These are phyloP conservation scores for Vigna unguiculata DNA, from an alignment of 306 rosid genomes.

Conservation along the genomic window DNA sequence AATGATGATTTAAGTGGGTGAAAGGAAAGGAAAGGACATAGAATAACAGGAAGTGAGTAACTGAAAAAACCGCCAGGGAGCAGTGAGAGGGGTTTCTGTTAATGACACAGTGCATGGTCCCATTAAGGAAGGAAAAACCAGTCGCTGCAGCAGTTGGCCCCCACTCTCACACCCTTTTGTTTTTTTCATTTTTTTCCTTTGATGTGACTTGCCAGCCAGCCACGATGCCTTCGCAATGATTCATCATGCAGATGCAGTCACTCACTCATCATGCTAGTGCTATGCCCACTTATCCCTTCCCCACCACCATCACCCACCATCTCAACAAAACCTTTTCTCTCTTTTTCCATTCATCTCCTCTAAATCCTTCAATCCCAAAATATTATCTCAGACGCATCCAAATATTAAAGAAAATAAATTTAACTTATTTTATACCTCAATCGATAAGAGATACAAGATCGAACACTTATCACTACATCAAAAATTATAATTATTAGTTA, in stretches of 20 bases:
- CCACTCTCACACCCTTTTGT: conserved; percentile 12
- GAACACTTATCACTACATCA: too few species aligned
- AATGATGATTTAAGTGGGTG: too few species aligned
- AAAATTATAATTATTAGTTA: too few species aligned
- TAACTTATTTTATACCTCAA: too few species aligned
- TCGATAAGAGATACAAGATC: too few species aligned
- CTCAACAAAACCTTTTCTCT: too few species aligned
- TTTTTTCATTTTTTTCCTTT: background rate
- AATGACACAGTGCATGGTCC: conserved; percentile 36
- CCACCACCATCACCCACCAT: conserved; percentile 56
- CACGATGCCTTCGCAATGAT: conserved; percentile 51
- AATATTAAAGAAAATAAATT: too few species aligned
- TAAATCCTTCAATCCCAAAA: too few species aligned
- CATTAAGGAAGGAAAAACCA: conserved; percentile 42
- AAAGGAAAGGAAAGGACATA: background rate
- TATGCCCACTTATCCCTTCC: conserved; percentile 55
- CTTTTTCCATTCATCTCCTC: too few species aligned
- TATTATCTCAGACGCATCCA: too few species aligned
- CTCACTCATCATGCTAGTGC: conserved; percentile 58
- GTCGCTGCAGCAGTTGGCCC: conserved; percentile 46
- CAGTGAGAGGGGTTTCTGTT: background rate
- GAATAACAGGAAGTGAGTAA: conserved; percentile 18
- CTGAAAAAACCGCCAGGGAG: conserved; percentile 53
- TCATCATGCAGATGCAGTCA: conserved; percentile 50
- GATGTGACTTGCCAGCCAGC: conserved; percentile 50